A percentile compares a stretch with the other conserved stretches of the same genome.
Conservation (phyloP, 2,329 filamentous ascomycete species). For the Hypoxylon sp. region DNA sequence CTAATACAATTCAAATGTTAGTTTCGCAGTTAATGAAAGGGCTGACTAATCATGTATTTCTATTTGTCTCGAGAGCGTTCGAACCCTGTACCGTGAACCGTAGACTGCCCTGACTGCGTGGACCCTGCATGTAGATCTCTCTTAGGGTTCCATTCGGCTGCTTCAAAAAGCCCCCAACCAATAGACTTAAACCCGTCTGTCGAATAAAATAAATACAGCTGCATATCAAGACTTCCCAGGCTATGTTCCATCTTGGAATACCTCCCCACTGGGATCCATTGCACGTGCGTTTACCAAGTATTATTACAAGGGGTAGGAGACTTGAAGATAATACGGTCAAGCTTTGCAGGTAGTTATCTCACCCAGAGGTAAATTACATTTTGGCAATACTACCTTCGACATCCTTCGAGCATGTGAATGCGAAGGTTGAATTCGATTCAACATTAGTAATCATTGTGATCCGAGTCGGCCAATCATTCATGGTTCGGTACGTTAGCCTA, state of each 20-base stretch:
- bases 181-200: constrained; percentile 3
- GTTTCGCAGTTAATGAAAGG: not conserved
- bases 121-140: constrained; percentile 26
- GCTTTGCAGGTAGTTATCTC: not conserved
- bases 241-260: constrained; percentile 10
- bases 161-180: constrained; percentile 3
- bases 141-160: constrained; percentile 18
- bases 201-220: not conserved
- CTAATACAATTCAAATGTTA: not conserved
- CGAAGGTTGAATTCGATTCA: not conserved
- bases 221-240: constrained; percentile 6
- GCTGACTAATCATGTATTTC: constrained; percentile 11
- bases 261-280: not conserved
- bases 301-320: constrained; percentile 1
- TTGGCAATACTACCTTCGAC: not conserved
- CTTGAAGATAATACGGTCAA: not conserved
- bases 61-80: not conserved
- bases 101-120: not conserved
- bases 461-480: not conserved
- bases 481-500: not conserved
- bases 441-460: not conserved
- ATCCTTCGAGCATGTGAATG: not conserved
- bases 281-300: constrained; percentile 4
- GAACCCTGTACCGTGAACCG: not conserved
- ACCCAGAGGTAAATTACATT: not conserved